Evolutionary conservation across 2,329 filamentous ascomycete species (phyloP).

Genomic region (Berkeleyomyces rouxiae): DNA sequence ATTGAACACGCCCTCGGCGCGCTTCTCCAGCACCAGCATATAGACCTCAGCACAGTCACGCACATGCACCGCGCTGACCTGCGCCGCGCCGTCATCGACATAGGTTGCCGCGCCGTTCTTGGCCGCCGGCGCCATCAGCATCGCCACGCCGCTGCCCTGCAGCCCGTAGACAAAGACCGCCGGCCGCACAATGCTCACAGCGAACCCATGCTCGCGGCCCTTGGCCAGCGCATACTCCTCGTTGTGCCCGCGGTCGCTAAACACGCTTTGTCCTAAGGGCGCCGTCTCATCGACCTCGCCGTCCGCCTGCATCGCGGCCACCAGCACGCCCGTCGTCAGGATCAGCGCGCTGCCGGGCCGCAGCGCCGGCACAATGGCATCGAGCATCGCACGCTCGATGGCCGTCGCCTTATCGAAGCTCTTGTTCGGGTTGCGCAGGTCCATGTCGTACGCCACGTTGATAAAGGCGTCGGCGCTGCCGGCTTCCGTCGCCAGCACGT

Average conservation of each 20-base stretch:
- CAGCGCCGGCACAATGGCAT: conserved; percentile 23
- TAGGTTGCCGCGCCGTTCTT: conserved; percentile 19
- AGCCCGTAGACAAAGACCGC: conserved; percentile 29
- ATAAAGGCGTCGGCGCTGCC: conserved; percentile 27
- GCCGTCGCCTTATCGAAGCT: conserved; percentile 17
- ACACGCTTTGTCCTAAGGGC: conserved; percentile 16
- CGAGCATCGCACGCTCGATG: conserved; percentile 22
- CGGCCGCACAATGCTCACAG: conserved; percentile 23
- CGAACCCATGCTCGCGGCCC: conserved; percentile 19
- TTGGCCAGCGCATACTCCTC: conserved; percentile 21
- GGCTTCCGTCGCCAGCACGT: conserved; percentile 23
- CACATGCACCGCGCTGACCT: conserved; percentile 24
- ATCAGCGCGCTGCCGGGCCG: conserved; percentile 23
- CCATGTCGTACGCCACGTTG: conserved; percentile 24
- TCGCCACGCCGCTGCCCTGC: conserved; percentile 23
- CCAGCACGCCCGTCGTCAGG: conserved; percentile 21
- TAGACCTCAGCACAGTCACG: conserved; percentile 28
- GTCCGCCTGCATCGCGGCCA: conserved; percentile 15
- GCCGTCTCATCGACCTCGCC: conserved; percentile 19
- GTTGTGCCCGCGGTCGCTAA: conserved; percentile 18
- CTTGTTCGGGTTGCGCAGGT: conserved; percentile 19
- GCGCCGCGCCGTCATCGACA: conserved; percentile 19
- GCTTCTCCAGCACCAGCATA: conserved; percentile 23
- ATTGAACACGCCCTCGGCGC: conserved; percentile 23
- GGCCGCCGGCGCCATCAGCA: conserved; percentile 21